Percentiles rank a stretch among this genome's conserved stretches.
phyloP scores from a whole-genome alignment of 768 basidiomycete species.

The Phaffia australis region DNA sequence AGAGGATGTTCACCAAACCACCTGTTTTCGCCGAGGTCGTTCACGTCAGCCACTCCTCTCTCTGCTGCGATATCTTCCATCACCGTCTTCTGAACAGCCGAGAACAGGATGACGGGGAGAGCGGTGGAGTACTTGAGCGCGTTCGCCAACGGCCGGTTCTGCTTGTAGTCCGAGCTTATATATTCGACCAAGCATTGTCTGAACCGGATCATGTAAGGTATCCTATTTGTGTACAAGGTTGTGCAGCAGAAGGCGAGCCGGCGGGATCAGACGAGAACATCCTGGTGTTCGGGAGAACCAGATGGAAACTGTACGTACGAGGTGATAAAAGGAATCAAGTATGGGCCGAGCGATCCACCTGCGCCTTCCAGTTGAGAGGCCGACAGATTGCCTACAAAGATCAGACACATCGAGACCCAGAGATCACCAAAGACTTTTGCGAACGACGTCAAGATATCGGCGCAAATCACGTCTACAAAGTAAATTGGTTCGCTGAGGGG shows the following conservation, averaged over 20 bases:
- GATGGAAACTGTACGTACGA: conserved; percentile 47
- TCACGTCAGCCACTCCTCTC: conserved; percentile 43
- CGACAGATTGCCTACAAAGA: conserved; percentile 65
- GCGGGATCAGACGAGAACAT: not conserved
- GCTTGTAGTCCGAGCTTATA: conserved; percentile 51
- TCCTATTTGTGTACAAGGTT: conserved; percentile 40
- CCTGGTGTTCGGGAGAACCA: not conserved
- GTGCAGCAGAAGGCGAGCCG: not conserved
- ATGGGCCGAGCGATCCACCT: conserved; percentile 53
- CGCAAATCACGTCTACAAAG: conserved; percentile 86
- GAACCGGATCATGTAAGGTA: conserved; percentile 83
- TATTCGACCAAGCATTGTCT: conserved; percentile 91
- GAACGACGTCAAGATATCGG: conserved; percentile 91
- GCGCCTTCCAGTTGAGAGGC: conserved; percentile 49
- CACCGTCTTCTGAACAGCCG: conserved; percentile 73
- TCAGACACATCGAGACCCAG: conserved; percentile 77
- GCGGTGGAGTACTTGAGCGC: conserved; percentile 93
- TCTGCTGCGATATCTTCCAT: conserved; percentile 49
- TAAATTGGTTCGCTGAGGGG: conserved; percentile 52
- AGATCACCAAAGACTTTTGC: conserved; percentile 93
- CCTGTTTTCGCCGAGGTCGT: conserved; percentile 34
- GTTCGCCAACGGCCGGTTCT: conserved; percentile 68
- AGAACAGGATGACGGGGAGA: conserved; percentile 90
- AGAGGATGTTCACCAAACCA: conserved; percentile 70
- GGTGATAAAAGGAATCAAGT: conserved; percentile 74